Conservation (phyloP, 495 filamentous ascomycete species). For the Thermothielavioides terrestris region DNA sequence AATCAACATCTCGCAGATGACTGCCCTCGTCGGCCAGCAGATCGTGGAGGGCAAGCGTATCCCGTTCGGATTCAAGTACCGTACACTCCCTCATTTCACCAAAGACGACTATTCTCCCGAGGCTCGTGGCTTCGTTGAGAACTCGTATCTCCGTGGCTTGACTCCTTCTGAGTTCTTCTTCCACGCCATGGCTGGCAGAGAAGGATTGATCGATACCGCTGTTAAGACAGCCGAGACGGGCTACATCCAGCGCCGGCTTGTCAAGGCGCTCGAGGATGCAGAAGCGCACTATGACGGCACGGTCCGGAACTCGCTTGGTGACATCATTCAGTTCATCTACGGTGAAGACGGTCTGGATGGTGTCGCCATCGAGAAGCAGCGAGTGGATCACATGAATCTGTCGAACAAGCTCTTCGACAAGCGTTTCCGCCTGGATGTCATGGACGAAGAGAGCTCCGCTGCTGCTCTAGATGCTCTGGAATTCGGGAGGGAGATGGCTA, state of each 20-base stretch:
- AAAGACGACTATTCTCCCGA: constrained; percentile 98
- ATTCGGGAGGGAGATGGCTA: constrained; percentile 76
- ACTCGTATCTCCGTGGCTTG: constrained; percentile 93
- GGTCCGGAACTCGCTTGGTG: constrained; percentile 90
- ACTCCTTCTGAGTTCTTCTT: constrained; percentile 98
- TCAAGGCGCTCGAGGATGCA: constrained; percentile 96
- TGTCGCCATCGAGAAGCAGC: constrained; percentile 81
- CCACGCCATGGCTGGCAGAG: constrained; percentile 99
- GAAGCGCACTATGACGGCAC: constrained; percentile 98
- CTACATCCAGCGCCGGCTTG: constrained; percentile 96
- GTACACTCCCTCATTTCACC: constrained; percentile 93
- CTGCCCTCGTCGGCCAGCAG: constrained; percentile 91
- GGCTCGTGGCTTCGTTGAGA: constrained; percentile 96
- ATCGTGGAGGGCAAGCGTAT: constrained; percentile 98
- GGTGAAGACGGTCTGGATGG: constrained; percentile 95
- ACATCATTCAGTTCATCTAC: constrained; percentile 96
- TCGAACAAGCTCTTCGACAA: constrained; percentile 64
- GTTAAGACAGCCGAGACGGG: constrained; percentile 99
- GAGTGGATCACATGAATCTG: constrained; percentile 73
- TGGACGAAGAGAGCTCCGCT: constrained; percentile 58
- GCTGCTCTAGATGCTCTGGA: constrained; percentile 64
- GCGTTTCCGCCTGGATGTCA: constrained; percentile 86
- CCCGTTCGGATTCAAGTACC: constrained; percentile 98
- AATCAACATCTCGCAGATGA: constrained; percentile 99
- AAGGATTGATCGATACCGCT: constrained; percentile 98